A percentile compares a stretch with the other conserved stretches of the same genome.
phyloP scores from a whole-genome alignment of 352 stramenopile genomes.

The Pythium sp. region DNA sequence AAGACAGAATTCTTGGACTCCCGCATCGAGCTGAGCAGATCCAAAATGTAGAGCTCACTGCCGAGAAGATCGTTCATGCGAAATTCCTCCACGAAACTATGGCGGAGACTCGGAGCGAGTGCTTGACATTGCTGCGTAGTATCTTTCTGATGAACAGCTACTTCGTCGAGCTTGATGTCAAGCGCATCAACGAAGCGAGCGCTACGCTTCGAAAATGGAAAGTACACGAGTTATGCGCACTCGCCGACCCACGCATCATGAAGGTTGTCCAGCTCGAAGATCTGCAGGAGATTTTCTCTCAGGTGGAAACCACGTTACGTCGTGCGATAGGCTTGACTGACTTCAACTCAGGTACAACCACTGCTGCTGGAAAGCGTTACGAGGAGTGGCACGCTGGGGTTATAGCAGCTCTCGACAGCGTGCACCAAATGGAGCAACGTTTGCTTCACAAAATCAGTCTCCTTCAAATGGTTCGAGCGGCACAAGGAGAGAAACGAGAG shows the following conservation, averaged over 20 bases:
- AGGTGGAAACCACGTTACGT: conserved; percentile 31
- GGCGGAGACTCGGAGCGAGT: conserved; percentile 37
- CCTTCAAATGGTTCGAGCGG: conserved; percentile 29
- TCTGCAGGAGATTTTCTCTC: conserved; percentile 31
- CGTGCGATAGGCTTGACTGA: conserved; percentile 45
- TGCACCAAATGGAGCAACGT: conserved; percentile 30
- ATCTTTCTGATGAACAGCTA: conserved; percentile 58
- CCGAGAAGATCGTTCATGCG: conserved; percentile 26
- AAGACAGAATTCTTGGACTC: conserved; percentile 33
- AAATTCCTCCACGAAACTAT: conserved; percentile 45
- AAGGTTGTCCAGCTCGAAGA: conserved; percentile 37
- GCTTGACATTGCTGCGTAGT: conserved; percentile 33
- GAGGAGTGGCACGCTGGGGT: conserved; percentile 48
- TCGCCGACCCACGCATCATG: conserved; percentile 38
- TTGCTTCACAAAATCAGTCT: conserved; percentile 37
- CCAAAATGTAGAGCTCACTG: conserved; percentile 23
- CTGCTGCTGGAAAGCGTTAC: conserved; percentile 36
- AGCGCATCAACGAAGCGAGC: conserved; percentile 40
- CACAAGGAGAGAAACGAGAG: conserved; percentile 33
- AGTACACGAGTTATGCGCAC: conserved; percentile 28
- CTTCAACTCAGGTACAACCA: conserved; percentile 38
- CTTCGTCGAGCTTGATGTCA: conserved; percentile 57
- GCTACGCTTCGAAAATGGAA: conserved; percentile 32
- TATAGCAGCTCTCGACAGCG: conserved; percentile 23
- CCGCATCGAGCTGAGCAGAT: conserved; percentile 32